Conservation (phyloP, 176 grass and related monocot species). For the Paspalum notatum region DNA sequence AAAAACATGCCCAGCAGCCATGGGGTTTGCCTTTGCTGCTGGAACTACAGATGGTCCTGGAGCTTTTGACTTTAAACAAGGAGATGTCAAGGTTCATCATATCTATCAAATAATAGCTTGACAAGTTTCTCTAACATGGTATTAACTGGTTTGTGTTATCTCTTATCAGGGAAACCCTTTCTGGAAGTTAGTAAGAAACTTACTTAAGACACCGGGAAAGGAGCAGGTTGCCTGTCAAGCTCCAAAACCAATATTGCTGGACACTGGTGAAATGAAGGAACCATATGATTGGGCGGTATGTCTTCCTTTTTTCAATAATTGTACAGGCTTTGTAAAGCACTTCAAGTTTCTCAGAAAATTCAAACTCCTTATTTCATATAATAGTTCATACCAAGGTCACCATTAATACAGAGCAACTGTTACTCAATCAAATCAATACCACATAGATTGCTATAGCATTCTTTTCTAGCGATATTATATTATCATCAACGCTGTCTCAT, state of each 20-base stretch:
- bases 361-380: constrained; percentile 13
- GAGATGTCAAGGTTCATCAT: constrained; percentile 76
- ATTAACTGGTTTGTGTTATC: constrained; percentile 27
- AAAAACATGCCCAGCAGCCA: constrained; percentile 93
- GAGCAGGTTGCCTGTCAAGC: constrained; percentile 83
- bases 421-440: constrained; percentile 7
- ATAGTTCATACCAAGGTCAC: constrained; percentile 10
- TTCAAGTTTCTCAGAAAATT: background rate
- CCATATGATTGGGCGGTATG: constrained; percentile 97
- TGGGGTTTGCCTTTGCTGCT: constrained; percentile 98
- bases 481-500: background rate
- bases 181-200: constrained; percentile 89
- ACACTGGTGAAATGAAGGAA: constrained; percentile 93
- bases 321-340: background rate
- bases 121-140: constrained; percentile 12
- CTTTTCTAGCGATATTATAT: constrained; percentile 6
- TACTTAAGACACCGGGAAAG: constrained; percentile 73
- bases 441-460: constrained; percentile 1
- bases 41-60: constrained; percentile 98
- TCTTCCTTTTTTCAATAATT: constrained; percentile 34
- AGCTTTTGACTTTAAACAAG: constrained; percentile 96
- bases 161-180: constrained; percentile 90
- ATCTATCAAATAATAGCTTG: constrained; percentile 35
- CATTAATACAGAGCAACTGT: constrained; percentile 5
- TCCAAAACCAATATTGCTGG: constrained; percentile 98